Evolutionary conservation across 2,329 filamentous ascomycete genomes (phyloP).

Genomic region (Mycosphaerella sp.): DNA sequence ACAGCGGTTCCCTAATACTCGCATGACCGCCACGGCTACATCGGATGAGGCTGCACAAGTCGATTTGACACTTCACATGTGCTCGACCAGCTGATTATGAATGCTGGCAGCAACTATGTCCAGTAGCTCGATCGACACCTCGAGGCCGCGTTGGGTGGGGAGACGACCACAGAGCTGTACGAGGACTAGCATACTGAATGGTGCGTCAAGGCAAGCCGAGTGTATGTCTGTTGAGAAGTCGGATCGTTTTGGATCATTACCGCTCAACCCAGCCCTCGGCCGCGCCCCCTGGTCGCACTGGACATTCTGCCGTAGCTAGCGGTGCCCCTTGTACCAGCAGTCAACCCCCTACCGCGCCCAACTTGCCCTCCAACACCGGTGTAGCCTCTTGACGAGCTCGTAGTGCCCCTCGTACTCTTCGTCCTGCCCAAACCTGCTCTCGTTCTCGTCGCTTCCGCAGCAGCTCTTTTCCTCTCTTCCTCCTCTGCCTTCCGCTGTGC

Average conservation of each 20-base stretch:
- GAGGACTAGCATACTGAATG: no score
- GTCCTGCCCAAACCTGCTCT: constrained; percentile 30
- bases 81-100: no score
- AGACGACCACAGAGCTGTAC: no score
- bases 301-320: constrained; percentile 40
- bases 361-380: constrained; percentile 40
- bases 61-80: no score
- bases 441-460: constrained; percentile 38
- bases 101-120: no score
- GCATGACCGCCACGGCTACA: no score
- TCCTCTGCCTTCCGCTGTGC: constrained; percentile 48
- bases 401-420: constrained; percentile 29
- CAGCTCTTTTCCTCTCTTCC: constrained; percentile 51
- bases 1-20: no score
- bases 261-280: constrained; percentile 28
- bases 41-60: no score
- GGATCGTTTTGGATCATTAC: background rate
- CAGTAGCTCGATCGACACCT: no score
- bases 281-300: constrained; percentile 31
- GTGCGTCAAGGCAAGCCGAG: no score
- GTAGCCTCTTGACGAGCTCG: constrained; percentile 34
- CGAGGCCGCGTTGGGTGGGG: no score
- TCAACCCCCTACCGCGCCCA: constrained; percentile 50
- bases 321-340: constrained; percentile 36
- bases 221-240: no score